Base-by-base conservation (phyloP, 2,329 filamentous ascomycete species). In the Penicillium italicum region DNA sequence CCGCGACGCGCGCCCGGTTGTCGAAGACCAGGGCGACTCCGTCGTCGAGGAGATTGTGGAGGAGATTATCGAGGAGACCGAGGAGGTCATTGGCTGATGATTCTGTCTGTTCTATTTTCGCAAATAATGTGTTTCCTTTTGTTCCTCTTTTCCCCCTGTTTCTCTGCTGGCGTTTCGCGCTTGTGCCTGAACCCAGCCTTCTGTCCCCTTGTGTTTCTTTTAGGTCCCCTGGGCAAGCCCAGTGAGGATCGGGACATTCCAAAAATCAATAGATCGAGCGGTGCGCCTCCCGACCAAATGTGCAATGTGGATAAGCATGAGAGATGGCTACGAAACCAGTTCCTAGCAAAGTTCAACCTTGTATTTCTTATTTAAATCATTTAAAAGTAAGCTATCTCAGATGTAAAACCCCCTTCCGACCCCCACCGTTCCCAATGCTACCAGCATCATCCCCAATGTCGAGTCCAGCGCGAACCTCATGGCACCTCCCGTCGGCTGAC, bases 1-100 rank as follows among this genome's bases (percentile, higher is more conserved):
- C 62, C 74, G 72, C 61, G 73, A 79, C 48, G 80, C 79, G 16
- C 83, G 82, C 43, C 69, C 72, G 7, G 79, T 78, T 33, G 83
- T 82, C 40, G 84, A 85, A 64, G 85, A 84, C 57, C 84, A 89
- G 75, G 89, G 85, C 61, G 79, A 89, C 62, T 80, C 84, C 68
- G 86, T 95, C 60, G 91, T 97, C 61, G 94, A 97, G 77, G 89
- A 93, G 79, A 88, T 90, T 65, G 85, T 90, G 62, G 88, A 91
- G 77, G 92, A 97, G 78, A 93, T 88, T 66, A 76, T 90, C 60
- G 87, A 84, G 66, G 79, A 97, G 83, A 88, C 81, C 56, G 94
- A 97, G 81, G 94, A 97, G 77, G 80, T 90, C 63, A 75, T 83
- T 62, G 75, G 63, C 69, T 76, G 68, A 70, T 65, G 60, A 62